Percentiles rank a stretch among this genome's conserved stretches.
Conservation (phyloP, 805 yeast genomes). For the Saturnispora diversa region DNA sequence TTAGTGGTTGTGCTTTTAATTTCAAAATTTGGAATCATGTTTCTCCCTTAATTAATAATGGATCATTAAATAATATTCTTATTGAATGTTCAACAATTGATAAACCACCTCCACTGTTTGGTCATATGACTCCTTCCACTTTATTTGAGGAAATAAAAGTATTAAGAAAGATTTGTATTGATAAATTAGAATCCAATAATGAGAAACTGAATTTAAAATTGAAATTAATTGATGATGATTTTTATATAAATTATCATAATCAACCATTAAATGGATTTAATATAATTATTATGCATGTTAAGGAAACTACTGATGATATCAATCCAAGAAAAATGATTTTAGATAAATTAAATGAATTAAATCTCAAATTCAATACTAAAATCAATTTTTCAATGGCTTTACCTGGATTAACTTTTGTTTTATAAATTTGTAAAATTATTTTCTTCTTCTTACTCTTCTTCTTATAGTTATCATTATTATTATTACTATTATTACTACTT, state of each 20-base stretch:
- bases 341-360: constrained; percentile 38
- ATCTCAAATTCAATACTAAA: constrained; percentile 32
- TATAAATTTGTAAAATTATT: constrained; percentile 1
- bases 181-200: constrained; percentile 1
- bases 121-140: constrained; percentile 69
- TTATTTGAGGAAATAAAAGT: constrained; percentile 48
- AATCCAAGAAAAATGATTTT: constrained; percentile 58
- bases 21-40: constrained; percentile 48
- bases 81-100: constrained; percentile 70
- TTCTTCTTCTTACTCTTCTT: too few species aligned
- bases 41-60: constrained; percentile 36
- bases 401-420: constrained; percentile 40
- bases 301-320: constrained; percentile 31
- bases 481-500: too few species aligned
- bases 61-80: constrained; percentile 45
- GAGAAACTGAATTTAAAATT: neutral
- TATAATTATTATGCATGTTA: constrained; percentile 46
- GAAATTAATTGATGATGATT: neutral
- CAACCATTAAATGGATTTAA: constrained; percentile 38
- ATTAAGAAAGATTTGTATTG: constrained; percentile 23
- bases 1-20: constrained; percentile 35
- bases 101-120: constrained; percentile 50
- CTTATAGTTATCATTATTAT: too few species aligned
- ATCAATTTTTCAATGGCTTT: constrained; percentile 44
- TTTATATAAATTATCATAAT: constrained; percentile 14